Evolutionary conservation across 192 early-diverging fungal species (phyloP), one percentile per base, ranked within the genome.

Genomic region (Backusella tarrabulga): DNA sequence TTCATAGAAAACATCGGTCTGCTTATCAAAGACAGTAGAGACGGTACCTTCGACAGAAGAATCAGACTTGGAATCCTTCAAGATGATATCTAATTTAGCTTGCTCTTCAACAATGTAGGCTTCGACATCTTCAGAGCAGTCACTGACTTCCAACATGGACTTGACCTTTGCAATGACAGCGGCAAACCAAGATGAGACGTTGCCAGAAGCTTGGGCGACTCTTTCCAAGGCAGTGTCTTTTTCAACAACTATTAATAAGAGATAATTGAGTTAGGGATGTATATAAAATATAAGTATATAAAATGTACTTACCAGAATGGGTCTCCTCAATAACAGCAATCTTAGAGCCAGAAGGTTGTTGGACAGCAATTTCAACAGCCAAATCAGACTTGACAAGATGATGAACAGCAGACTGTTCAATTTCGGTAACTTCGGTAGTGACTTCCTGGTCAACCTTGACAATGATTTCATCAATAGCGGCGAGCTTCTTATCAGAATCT

Each of bases 41-140:
- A n/a, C 26, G 19, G 26, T 15, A 34, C 41, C 41, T 15, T 29
- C 71, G 6, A 26, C 71, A 46, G 71, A 29, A 40, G 46, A 34
- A n/a, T 21, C n/a, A 17, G 52, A 63, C 11, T 75, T 67, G 8
- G 66, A 42, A 36, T 75, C 74, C 17, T 75, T 38, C 40, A 66
- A 26, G 14, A 68, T 67, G 4, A 41, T 34, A 19, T 67, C 40
- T 17, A 75, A 23, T 40, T 75, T 68, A n/a, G 40, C 15, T 34
- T 75, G 63, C 34, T 67, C 74, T 34, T 75, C 66, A 32, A 15
- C 17, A 50, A 67, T 75, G 26, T 32, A 36, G 19, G 41, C 23
- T 44, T 75, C 52, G 29, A 46, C 34, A 46, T 44, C 74, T 34
- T 75, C 66, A 34, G 44, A 54, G 44, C 72, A 73, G 9, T 73